Base-by-base conservation (phyloP, 164 flowering plant genomes). In the Chimonanthus praecox region DNA sequence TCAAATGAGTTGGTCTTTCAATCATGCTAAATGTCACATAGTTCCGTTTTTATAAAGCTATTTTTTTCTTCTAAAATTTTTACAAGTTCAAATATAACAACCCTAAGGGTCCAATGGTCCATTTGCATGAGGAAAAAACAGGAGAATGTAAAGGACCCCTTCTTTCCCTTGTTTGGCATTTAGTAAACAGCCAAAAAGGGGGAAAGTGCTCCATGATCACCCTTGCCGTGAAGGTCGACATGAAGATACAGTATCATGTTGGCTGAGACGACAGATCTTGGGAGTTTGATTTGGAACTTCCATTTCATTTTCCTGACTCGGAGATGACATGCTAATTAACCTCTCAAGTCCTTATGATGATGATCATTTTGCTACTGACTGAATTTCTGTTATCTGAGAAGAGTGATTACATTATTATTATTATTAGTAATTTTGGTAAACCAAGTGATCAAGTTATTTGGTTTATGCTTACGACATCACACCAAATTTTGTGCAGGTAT, bases 401-500 rank as follows among this genome's bases (percentile, higher is more conserved):
- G 33, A 33, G 33, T 33, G 33, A 33, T 33, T 33, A 33, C 33
- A 33, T 33, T 33, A 33, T 33, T 33, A 33, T 33, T 33, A 33
- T 33, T 33, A 33, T 33, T 3, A 5, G 15, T 10, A 10, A 54
- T 54, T 10, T 54, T 9, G n/a, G 60, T 54, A 11, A 11, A 13
- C 11, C n/a, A 54, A 7, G 33, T 10, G 16, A 54, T 9, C n/a
- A 11, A 54, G 16, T 11, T 10, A 15, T 11, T 51, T 13, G 13
- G 58, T 51, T 51, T 8, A 51, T 54, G 11, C 33, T 33, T 33
- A 33, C 33, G 2, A 9, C 6, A 54, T 54, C 60, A 54, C 16
- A n/a, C 60, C 2, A 54, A 60, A 74, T 69, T 4, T 75, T 58
- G 48, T 21, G 15, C 82, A 95, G 99, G 92, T 95, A 4, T 90